Evolutionary conservation across 805 yeast species (phyloP), one percentile per base, ranked within the genome.

Genomic region (Yamadazyma olivae): DNA sequence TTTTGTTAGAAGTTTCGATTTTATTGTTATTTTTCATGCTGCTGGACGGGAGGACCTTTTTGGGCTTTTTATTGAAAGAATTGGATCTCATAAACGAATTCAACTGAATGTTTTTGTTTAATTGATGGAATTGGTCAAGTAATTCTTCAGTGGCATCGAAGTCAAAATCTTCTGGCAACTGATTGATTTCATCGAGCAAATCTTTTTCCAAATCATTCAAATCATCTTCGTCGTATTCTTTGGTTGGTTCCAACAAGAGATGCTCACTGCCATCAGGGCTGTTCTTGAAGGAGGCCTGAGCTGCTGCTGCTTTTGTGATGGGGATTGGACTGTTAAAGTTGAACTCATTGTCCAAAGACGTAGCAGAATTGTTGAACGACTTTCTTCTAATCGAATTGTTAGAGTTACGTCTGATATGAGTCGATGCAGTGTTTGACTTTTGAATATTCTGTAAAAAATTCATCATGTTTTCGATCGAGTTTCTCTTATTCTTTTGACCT

Each of bases 51-150:
- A 15, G 52, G 36, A n/a, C 50, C 40, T 39, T 56, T 57, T 33
- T 40, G 3, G 74, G 72, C 36, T 49, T 59, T 30, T 64, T 61
- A 38, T 56, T 64, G 49, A 56, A 67, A 2, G 72, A 67, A 40
- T 62, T 64, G 2, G 71, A 63, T 22, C 67, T 43, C 35, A 39
- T 36, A 18, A 39, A 48, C 47, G 44, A 59, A 57, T 10, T 41
- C 35, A 27, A 30, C 20, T 32, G 41, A 8, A 15, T 35, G 12
- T 6, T 23, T 13, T n/a, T 29, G 27, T 25, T 40, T 36, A 37
- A 43, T 8, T 48, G 44, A 22, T 53, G 46, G 17, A 61, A 63
- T 32, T 41, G 48, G 17, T 39, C 21, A 13, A 39, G 13, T 3
- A 41, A 8, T 8, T 36, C 45, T 27, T 41, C 38, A 21, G 30